Evolutionary conservation across 129 eudicot species (phyloP).

Genomic region (Glebionis coronaria): DNA sequence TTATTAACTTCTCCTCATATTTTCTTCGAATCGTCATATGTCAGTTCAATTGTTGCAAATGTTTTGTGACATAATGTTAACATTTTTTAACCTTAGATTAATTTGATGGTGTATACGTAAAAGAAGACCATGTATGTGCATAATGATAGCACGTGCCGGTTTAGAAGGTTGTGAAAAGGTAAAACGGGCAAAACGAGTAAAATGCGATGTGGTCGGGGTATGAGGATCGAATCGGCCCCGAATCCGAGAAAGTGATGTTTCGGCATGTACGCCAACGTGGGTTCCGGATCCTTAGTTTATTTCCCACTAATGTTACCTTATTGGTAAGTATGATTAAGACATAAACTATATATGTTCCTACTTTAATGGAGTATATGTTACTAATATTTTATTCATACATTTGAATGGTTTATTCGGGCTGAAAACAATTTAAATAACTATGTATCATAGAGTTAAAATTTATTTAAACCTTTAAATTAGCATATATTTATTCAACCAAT

Average conservation of each 20-base stretch:
- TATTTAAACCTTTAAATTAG: too few species aligned
- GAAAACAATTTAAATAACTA: too few species aligned
- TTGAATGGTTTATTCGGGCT: neutral
- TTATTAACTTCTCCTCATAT: too few species aligned
- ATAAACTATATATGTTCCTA: neutral
- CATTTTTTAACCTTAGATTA: too few species aligned
- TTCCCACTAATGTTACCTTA: neutral
- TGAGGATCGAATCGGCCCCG: constrained; percentile 42
- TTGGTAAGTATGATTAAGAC: neutral
- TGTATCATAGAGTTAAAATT: too few species aligned
- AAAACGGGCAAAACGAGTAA: constrained; percentile 37
- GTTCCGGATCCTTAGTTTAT: constrained; percentile 28
- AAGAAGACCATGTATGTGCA: neutral
- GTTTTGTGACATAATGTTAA: too few species aligned
- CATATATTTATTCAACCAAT: too few species aligned
- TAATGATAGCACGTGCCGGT: constrained; percentile 41
- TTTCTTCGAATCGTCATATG: too few species aligned
- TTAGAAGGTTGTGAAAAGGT: constrained; percentile 35
- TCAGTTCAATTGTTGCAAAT: too few species aligned
- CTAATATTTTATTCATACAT: neutral
- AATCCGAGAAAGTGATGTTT: constrained; percentile 37
- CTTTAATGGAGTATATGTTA: neutral
- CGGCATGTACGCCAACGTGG: constrained; percentile 38
- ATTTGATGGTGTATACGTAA: neutral
- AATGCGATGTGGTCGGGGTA: constrained; percentile 50